Base-by-base conservation (phyloP, 1,284 basidiomycete genomes). In the Heliocybe sulcata region DNA sequence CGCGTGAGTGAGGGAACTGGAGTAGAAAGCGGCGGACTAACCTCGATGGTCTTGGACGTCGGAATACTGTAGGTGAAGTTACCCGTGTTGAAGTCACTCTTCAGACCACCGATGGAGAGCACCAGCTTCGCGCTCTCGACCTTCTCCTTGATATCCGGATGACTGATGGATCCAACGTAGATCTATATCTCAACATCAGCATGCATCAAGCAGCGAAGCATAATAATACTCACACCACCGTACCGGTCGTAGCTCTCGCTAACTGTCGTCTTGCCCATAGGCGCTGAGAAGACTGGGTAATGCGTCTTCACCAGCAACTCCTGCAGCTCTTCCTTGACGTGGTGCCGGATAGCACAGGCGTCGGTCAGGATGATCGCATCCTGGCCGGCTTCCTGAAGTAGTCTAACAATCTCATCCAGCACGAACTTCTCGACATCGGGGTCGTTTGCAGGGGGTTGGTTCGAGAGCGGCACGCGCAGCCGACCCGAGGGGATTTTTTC, bases 1-100 rank as follows among this genome's bases (percentile, higher is more conserved):
- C 45, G 60, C 53, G 55, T 53, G 50, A 52, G 52, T 31, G 51
- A 60, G 3, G 55, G 51, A 31, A 8, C 29, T 26, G 26, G 31
- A 16, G n/a, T 27, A 35, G 14, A 27, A 33, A 45, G 31, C 35
- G 14, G n/a, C n/a, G n/a, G n/a, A 54, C 62, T 35, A 59, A 87
- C 86, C 72, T 90, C 87, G 56, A 90, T 74, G 9, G 80, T 81
- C 33, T 77, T 77, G 29, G 67, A 72, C 11, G 68, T 76, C 55
- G 86, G 85, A 66, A 87, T 82, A 53, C 77, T 80, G 62, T 88
- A 90, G 0, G 87, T 87, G 67, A 90, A 92, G 69, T 87, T 86
- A 48, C 90, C 92, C 16, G 88, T 90, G 67, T 98, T 98, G 77
- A 95, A 97, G 68, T 98, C 96, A 57, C 81, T 86, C 71, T 85